These are phyloP conservation scores for Choiromyces venosus DNA, from an alignment of 495 filamentous ascomycete species.

Conservation along the genomic window DNA sequence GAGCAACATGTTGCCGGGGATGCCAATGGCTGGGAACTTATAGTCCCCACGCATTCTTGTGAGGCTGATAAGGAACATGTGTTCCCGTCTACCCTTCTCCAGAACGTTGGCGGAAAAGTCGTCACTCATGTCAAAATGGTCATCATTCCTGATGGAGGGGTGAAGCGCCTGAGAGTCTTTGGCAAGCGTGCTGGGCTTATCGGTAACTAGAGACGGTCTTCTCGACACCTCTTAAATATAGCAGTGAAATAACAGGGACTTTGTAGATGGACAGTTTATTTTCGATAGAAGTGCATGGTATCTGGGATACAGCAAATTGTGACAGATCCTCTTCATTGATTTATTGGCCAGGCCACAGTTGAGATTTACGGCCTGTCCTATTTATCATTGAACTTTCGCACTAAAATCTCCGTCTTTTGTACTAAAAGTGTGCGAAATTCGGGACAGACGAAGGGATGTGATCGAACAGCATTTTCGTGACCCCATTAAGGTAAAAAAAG, in stretches of 20 bases:
- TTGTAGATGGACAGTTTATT: neutral
- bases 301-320: no score
- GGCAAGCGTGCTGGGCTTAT: slow-evolving; percentile 53
- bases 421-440: no score
- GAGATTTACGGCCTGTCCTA: no score
- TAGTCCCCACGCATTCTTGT: slow-evolving; percentile 62
- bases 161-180: slow-evolving; percentile 78
- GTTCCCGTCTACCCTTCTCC: slow-evolving; percentile 48
- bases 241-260: neutral
- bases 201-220: neutral
- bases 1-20: slow-evolving; percentile 42
- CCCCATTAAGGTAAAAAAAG: neutral
- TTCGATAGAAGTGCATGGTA: neutral
- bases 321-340: no score
- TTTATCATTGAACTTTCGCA: no score
- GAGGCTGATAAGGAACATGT: slow-evolving; percentile 79
- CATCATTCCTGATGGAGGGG: slow-evolving; percentile 87
- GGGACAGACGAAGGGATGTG: no score
- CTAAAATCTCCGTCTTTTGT: no score
- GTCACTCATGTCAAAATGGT: slow-evolving; percentile 82
- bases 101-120: slow-evolving; percentile 48
- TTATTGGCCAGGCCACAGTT: no score
- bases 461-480: no score
- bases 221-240: neutral
- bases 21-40: slow-evolving; percentile 62